phyloP scores from a whole-genome alignment of 2,329 filamentous ascomycete genomes.

The Colletotrichum lentis region DNA sequence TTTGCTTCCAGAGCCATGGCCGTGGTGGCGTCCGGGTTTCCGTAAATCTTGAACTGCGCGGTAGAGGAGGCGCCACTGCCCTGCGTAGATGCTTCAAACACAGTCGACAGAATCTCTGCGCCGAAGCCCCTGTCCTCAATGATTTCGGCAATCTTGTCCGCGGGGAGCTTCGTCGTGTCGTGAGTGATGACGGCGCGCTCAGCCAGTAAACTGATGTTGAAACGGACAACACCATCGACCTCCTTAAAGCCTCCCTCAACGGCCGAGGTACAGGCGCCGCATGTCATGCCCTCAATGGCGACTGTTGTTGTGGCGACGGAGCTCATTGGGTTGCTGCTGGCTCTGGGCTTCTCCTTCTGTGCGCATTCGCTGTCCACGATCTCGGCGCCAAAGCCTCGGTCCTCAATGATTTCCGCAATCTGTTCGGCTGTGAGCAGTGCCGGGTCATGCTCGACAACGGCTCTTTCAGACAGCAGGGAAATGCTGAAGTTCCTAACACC shows the following conservation, averaged over 20 bases:
- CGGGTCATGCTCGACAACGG: constrained; percentile 83
- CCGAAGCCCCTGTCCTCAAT: constrained; percentile 94
- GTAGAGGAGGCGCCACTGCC: constrained; percentile 60
- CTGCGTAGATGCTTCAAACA: constrained; percentile 59
- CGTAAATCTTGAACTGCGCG: constrained; percentile 85
- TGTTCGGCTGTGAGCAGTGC: constrained; percentile 59
- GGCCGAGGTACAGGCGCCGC: constrained; percentile 92
- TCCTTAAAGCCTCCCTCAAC: constrained; percentile 83
- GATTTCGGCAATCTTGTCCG: constrained; percentile 79
- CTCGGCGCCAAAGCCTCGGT: constrained; percentile 81
- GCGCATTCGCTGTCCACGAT: constrained; percentile 67
- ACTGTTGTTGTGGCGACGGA: constrained; percentile 78
- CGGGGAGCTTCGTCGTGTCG: constrained; percentile 73
- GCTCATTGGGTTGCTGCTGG: constrained; percentile 46
- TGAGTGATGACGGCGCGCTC: constrained; percentile 91
- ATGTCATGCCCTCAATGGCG: constrained; percentile 95
- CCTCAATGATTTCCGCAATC: constrained; percentile 69
- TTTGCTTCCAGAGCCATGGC: constrained; percentile 75
- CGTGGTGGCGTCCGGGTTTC: constrained; percentile 74
- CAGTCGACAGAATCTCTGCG: constrained; percentile 80
- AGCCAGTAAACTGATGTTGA: constrained; percentile 94
- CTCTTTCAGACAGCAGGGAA: constrained; percentile 83
- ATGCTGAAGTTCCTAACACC: constrained; percentile 82
- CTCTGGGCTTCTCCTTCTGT: constrained; percentile 45
- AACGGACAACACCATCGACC: constrained; percentile 80